Evolutionary conservation across 2,329 filamentous ascomycete genomes (phyloP), one percentile per base, ranked within the genome.

Genomic region (Xylariaceae sp.): DNA sequence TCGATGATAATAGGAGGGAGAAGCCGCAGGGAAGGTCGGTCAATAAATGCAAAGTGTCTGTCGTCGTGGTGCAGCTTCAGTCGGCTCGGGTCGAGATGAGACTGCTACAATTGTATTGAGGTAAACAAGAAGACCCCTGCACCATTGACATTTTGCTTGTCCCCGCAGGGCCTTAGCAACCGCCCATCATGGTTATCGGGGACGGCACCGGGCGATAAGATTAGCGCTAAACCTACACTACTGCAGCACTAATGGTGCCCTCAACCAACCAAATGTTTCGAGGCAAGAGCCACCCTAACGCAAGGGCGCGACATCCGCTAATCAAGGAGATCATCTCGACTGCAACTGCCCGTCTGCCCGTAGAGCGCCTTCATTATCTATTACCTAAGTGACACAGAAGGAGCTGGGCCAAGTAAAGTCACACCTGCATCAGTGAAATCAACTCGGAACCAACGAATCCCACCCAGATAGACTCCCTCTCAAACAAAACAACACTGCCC

Each of bases 91-190:
- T 12, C 16, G 39, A 34, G 26, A 31, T 39, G n/a, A n/a, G n/a
- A n/a, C 17, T 43, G 39, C 39, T 23, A 24, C 5, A 23, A 12
- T 34, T 41, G 37, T 24, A 17, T 14, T 28, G 47, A 45, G 65
- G 67, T 70, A 69, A 69, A 70, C 68, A 71, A 69, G 49, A 47
- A 51, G 59, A 54, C 16, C 47, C 34, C 37, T 56, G 56, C 55
- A 44, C 17, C 24, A 44, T 43, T 50, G 40, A 45, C 7, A 31
- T 12, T n/a, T 56, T 51, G 58, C 48, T 60, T 47, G 55, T 43
- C 64, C 57, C 57, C 56, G 43, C 53, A 31, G 60, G 59, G 56
- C 68, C 65, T 69, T 65, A 66, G 69, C 69, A 71, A 71, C 69
- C 66, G 57, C 61, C 47, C 43, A 61, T 53, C 51, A 58, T 56